Conservation (phyloP, 2,329 filamentous ascomycete species). For the Tolypocladium tundrense region DNA sequence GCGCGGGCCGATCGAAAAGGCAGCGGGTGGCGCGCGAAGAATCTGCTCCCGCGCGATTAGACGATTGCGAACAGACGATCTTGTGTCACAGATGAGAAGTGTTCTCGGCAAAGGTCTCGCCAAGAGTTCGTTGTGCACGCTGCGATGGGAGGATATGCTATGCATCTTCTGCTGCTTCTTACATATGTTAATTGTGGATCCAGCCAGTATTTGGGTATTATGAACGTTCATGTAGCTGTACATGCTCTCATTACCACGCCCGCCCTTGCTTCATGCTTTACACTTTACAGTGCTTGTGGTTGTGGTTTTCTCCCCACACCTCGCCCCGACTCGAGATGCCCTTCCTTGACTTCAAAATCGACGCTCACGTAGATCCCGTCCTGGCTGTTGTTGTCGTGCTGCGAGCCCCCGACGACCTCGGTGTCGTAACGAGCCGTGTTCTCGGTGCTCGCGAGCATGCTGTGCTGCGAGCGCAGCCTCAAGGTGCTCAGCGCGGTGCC, state of each 20-base stretch:
- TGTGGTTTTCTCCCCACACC: background rate
- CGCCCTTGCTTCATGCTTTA: background rate
- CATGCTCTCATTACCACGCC: background rate
- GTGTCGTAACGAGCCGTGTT: conserved; percentile 11
- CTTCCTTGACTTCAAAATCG: conserved; percentile 24
- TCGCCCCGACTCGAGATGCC: conserved; percentile 1
- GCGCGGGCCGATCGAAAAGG: background rate
- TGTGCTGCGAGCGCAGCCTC: conserved; percentile 18
- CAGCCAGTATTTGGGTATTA: background rate
- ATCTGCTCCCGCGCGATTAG: background rate
- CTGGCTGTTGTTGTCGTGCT: conserved; percentile 12
- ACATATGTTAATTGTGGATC: background rate
- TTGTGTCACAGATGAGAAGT: background rate
- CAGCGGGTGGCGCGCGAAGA: background rate
- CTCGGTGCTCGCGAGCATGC: conserved; percentile 15
- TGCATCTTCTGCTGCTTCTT: background rate
- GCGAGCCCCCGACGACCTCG: conserved; percentile 11
- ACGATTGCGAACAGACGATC: background rate
- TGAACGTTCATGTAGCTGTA: background rate
- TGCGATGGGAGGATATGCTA: background rate
- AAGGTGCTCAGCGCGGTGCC: conserved; percentile 19
- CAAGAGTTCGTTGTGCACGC: background rate
- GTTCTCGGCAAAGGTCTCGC: background rate
- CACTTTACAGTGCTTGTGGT: background rate
- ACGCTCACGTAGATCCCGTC: conserved; percentile 24